Evolutionary conservation across 148 eudicot species (phyloP), one percentile per base, ranked within the genome.

Genomic region (Suaeda aralocaspica): DNA sequence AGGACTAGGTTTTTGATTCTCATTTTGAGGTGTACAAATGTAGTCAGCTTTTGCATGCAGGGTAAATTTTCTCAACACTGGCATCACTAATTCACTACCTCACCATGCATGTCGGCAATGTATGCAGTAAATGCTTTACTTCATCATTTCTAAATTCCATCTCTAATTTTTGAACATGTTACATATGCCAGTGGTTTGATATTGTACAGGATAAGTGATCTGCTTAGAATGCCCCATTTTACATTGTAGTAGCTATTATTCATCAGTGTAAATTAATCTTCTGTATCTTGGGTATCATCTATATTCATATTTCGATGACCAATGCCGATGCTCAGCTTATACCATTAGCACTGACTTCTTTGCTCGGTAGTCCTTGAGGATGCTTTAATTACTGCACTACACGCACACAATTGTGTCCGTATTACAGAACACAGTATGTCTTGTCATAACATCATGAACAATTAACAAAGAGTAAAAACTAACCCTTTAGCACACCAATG

Each of bases 21-120:
- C 76, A 16, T 64, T 53, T 13, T 16, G 46, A 30, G 57, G 24
- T 58, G 60, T 74, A 58, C 60, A 67, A 25, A 59, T 59, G 18
- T 58, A 16, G 49, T 59, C 36, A 15, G 67, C 58, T 3, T 31
- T 24, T 59, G 30, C 30, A 48, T 36, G 56, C 21, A 22, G 44
- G 68, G 44, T 44, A 59, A 74, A 9, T 53, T 64, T 67, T 62
- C 51, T 12, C 19, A 33, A 61, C 22, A 36, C 16, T 34, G 13
- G 49, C 34, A 33, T 66, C 49, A 14, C 53, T 59, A 25, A 22
- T 26, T 14, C 21, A 4, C 44, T 19, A n/a, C n/a, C n/a, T n/a
- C n/a, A n/a, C 26, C 30, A 25, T 48, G 48, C 10, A 6, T 67
- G 1, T 49, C 49, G 58, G n/a, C 41, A 4, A n/a, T 3, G 41